These are phyloP conservation scores for Monilinia vaccinii-corymbosi DNA, from an alignment of 2,329 filamentous ascomycete species.

Conservation along the genomic window DNA sequence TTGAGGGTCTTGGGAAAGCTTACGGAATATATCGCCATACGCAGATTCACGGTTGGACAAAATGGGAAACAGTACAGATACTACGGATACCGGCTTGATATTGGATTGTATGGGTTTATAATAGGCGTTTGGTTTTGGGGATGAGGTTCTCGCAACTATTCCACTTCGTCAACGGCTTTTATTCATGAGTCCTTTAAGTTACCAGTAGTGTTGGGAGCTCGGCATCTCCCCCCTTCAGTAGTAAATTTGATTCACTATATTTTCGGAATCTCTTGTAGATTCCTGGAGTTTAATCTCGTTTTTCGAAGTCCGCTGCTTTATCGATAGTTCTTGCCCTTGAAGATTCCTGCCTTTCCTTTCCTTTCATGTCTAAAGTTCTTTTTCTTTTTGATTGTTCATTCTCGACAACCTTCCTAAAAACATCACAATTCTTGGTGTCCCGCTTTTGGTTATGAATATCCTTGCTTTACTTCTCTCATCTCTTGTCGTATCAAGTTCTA, in stretches of 20 bases:
- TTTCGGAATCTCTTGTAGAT: too few relatives aligned
- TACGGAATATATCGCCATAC: neutral
- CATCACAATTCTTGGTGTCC: neutral
- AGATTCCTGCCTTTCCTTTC: neutral
- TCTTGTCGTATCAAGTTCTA: neutral
- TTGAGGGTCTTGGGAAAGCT: neutral
- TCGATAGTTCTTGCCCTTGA: neutral
- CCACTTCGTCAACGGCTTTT: neutral
- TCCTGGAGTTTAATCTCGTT: too few relatives aligned
- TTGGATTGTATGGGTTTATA: neutral
- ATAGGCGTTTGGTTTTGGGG: neutral
- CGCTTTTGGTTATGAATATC: neutral
- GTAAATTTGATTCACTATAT: neutral
- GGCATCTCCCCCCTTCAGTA: neutral
- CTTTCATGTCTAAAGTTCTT: neutral
- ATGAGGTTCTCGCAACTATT: neutral
- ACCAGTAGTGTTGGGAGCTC: neutral
- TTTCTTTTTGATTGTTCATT: neutral
- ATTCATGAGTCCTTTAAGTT: neutral
- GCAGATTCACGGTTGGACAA: neutral
- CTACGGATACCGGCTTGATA: neutral
- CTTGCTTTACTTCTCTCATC: neutral
- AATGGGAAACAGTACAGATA: neutral
- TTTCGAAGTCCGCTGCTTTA: neutral
- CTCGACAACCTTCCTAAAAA: neutral